Evolutionary conservation across 495 filamentous ascomycete species (phyloP).

Genomic region (Neurospora sp.): DNA sequence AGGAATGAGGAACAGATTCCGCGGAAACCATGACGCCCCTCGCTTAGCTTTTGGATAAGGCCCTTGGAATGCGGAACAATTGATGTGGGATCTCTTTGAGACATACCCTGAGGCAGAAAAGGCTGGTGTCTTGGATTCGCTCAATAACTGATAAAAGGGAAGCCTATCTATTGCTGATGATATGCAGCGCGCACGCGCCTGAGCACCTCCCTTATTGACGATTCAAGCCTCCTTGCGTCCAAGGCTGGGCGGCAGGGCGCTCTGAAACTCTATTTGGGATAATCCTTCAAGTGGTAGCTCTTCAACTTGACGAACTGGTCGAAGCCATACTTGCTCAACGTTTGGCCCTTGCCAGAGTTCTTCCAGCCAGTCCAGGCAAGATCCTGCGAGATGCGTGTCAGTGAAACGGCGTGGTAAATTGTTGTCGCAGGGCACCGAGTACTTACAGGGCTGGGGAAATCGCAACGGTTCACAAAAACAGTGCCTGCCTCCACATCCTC

Average conservation of each 20-base stretch:
- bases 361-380: slow-evolving; percentile 99
- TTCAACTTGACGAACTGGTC: slow-evolving; percentile 94
- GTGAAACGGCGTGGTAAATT: not conserved
- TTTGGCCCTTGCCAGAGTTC: slow-evolving; percentile 83
- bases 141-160: not conserved
- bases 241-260: not conserved
- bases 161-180: not conserved
- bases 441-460: slow-evolving; percentile 86
- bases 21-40: not conserved
- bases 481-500: slow-evolving; percentile 87
- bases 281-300: slow-evolving; percentile 89
- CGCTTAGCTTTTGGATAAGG: not conserved
- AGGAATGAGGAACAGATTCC: slow-evolving; percentile 14
- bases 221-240: slow-evolving; percentile 8
- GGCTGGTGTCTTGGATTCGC: not conserved
- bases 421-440: not conserved
- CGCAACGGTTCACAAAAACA: slow-evolving; percentile 90
- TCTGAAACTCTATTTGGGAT: slow-evolving; percentile 49
- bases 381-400: slow-evolving; percentile 45
- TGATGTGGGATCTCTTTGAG: not conserved
- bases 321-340: slow-evolving; percentile 80
- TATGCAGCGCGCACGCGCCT: slow-evolving; percentile 2
- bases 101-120: not conserved
- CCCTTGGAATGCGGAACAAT: not conserved
- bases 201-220: slow-evolving; percentile 11